These are phyloP conservation scores for Sporisorium exsertum DNA, from an alignment of 1,284 basidiomycete genomes.

Conservation along the genomic window DNA sequence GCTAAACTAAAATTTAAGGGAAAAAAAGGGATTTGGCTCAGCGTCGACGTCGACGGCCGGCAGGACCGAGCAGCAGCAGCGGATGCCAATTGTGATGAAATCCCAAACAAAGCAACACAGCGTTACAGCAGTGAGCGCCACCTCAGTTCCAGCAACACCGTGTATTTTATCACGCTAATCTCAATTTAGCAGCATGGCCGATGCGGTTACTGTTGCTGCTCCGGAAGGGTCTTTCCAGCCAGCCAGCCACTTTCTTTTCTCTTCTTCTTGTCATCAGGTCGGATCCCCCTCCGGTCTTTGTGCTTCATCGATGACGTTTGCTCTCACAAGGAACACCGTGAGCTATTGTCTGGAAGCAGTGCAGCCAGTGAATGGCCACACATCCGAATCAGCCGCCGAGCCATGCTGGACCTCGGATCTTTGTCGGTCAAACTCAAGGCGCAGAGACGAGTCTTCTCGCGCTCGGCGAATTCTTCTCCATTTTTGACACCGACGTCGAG, in stretches of 20 bases:
- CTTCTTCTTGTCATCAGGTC: too few species aligned
- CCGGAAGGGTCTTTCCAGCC: too few species aligned
- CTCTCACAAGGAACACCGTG: too few species aligned
- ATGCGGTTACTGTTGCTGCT: too few species aligned
- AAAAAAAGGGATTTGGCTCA: background rate
- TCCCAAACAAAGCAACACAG: background rate
- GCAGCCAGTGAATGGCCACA: too few species aligned
- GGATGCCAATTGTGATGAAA: background rate
- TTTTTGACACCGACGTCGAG: too few species aligned
- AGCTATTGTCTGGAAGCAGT: too few species aligned
- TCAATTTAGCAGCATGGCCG: background rate
- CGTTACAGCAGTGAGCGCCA: background rate
- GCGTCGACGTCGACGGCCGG: constrained; percentile 18
- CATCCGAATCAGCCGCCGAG: too few species aligned
- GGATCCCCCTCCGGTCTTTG: background rate
- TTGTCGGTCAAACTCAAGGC: background rate
- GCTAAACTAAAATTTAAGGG: constrained; percentile 10
- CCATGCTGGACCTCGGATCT: background rate
- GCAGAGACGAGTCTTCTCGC: too few species aligned
- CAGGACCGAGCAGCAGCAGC: constrained; percentile 20
- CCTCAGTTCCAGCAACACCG: background rate
- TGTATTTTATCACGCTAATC: background rate
- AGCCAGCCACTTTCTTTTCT: too few species aligned
- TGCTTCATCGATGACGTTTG: background rate
- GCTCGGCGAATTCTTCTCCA: background rate